These are phyloP conservation scores for Streptanthus diversifolius DNA, from an alignment of 345 rosid species.

Conservation along the genomic window DNA sequence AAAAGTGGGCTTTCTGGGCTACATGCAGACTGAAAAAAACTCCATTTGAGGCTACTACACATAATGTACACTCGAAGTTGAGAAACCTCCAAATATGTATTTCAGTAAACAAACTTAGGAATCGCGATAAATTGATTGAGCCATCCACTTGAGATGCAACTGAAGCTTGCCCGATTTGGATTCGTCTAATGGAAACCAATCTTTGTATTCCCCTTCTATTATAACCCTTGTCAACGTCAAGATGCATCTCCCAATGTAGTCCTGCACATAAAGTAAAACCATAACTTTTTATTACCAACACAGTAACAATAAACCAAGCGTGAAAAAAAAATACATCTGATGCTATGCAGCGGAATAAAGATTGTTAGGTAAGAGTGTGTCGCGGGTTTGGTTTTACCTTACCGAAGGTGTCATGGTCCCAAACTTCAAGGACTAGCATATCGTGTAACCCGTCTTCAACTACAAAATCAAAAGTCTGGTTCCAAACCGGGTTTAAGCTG, in stretches of 20 bases:
- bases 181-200: slow-evolving; percentile 55
- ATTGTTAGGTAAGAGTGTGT: neutral
- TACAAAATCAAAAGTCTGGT: slow-evolving; percentile 96
- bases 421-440: slow-evolving; percentile 87
- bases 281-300: neutral
- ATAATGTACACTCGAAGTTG: slow-evolving; percentile 28
- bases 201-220: slow-evolving; percentile 82
- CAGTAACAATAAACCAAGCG: neutral
- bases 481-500: slow-evolving; percentile 92
- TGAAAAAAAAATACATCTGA: neutral
- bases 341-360: neutral
- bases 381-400: slow-evolving; percentile 53
- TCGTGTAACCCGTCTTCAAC: slow-evolving; percentile 98
- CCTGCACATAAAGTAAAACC: slow-evolving; percentile 41
- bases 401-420: slow-evolving; percentile 98
- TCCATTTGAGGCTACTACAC: slow-evolving; percentile 25
- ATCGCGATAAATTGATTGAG: slow-evolving; percentile 84
- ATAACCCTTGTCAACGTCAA: slow-evolving; percentile 92
- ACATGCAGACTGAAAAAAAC: neutral
- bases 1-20: neutral
- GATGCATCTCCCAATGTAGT: slow-evolving; percentile 92
- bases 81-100: neutral
- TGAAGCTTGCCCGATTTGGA: slow-evolving; percentile 66
- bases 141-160: slow-evolving; percentile 83
- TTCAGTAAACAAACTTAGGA: slow-evolving; percentile 30